Percentiles rank a stretch among this genome's conserved stretches.
Evolutionary conservation across 1,139 yeast species (phyloP).

Genomic region (Candida anutae): DNA sequence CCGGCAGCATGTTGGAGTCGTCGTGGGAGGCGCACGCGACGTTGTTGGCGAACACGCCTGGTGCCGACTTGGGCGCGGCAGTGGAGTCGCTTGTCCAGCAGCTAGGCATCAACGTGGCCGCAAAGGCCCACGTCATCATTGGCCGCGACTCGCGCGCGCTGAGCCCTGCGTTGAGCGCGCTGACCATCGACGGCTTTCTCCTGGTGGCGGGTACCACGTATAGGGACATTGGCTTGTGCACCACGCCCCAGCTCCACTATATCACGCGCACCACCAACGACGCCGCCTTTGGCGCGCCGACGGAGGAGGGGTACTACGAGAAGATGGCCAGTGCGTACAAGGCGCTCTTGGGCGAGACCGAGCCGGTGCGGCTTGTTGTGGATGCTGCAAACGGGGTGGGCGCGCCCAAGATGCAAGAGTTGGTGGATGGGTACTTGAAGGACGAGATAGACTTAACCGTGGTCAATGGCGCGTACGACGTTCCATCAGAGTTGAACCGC

Average conservation of each 20-base stretch:
- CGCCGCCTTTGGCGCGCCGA: constrained; percentile 50
- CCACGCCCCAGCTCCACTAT: constrained; percentile 95
- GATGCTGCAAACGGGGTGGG: constrained; percentile 98
- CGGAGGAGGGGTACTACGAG: constrained; percentile 63
- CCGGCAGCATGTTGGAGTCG: constrained; percentile 85
- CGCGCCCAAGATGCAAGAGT: constrained; percentile 59
- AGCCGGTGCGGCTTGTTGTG: constrained; percentile 46
- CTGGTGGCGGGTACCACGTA: constrained; percentile 37
- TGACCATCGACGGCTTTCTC: constrained; percentile 63
- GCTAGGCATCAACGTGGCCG: constrained; percentile 31
- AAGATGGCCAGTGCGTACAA: constrained; percentile 45
- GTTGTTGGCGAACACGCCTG: constrained; percentile 63
- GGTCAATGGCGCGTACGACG: constrained; percentile 51
- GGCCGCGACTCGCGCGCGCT: constrained; percentile 76
- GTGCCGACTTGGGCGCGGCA: constrained; percentile 19
- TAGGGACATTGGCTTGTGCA: constrained; percentile 60
- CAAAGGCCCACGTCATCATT: constrained; percentile 37
- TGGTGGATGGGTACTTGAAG: constrained; percentile 36
- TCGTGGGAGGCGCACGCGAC: constrained; percentile 86
- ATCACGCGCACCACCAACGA: constrained; percentile 69
- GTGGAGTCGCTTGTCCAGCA: constrained; percentile 22
- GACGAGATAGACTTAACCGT: constrained; percentile 36
- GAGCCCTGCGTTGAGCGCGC: constrained; percentile 55
- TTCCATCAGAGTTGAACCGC: constrained; percentile 57
- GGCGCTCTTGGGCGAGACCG: constrained; percentile 4